Percentiles rank a stretch among this genome's conserved stretches.
Conservation (phyloP, 2,329 filamentous ascomycete genomes). For the Aotearoamyces nothofagi region DNA sequence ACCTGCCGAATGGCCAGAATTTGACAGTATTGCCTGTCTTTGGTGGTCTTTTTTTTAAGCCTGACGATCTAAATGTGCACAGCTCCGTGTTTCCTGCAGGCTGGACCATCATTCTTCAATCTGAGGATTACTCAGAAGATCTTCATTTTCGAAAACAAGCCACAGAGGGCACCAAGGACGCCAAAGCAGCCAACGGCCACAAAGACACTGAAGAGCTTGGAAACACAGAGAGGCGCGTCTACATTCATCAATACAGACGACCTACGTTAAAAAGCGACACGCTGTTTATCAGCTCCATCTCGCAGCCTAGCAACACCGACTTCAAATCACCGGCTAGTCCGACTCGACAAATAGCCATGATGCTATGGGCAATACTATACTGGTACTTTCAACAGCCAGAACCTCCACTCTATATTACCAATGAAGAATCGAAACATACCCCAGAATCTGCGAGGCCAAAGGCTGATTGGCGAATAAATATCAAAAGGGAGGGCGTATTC, state of each 20-base stretch:
- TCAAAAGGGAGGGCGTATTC: slow-evolving; percentile 79
- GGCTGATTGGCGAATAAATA: slow-evolving; percentile 75
- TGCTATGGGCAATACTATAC: slow-evolving; percentile 86
- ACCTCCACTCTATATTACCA: slow-evolving; percentile 49
- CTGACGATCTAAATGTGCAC: slow-evolving; percentile 55
- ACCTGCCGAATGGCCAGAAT: slow-evolving; percentile 77
- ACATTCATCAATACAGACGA: slow-evolving; percentile 49
- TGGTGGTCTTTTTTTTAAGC: slow-evolving; percentile 82
- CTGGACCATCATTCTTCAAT: slow-evolving; percentile 81
- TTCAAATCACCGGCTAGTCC: slow-evolving; percentile 69
- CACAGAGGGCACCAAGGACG: slow-evolving; percentile 17
- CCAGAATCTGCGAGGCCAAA: slow-evolving; percentile 56
- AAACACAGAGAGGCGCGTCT: slow-evolving; percentile 18
- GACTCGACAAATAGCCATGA: slow-evolving; percentile 85
- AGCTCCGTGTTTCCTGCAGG: slow-evolving; percentile 65
- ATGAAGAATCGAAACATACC: slow-evolving; percentile 46
- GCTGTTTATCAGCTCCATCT: slow-evolving; percentile 85
- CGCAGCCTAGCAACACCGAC: slow-evolving; percentile 64
- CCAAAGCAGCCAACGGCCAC: slow-evolving; percentile 14
- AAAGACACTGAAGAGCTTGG: slow-evolving; percentile 16
- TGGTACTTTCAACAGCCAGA: slow-evolving; percentile 93
- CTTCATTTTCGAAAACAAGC: slow-evolving; percentile 8
- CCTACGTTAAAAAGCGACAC: slow-evolving; percentile 69
- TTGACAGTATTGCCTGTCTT: slow-evolving; percentile 76
- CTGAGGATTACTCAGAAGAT: slow-evolving; percentile 28